A percentile compares a stretch with the other conserved stretches of the same genome.
Conservation (phyloP, 1,284 basidiomycete genomes). For the Rhodotorula mucilaginosa region DNA sequence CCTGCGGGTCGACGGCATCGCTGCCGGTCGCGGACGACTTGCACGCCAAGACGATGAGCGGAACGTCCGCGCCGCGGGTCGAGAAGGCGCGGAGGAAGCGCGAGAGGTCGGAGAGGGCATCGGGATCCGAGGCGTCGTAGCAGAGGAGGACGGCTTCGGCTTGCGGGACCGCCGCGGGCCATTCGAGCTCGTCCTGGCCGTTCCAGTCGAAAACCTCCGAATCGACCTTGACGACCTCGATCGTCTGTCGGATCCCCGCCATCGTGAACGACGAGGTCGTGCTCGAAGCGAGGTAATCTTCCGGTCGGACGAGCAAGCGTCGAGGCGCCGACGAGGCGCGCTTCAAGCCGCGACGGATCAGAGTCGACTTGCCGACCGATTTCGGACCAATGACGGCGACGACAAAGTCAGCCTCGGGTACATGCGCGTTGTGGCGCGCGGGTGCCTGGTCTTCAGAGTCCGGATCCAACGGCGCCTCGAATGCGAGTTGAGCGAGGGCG, state of each 20-base stretch:
- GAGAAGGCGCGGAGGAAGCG: conserved; percentile 45
- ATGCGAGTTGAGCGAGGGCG: too few species aligned
- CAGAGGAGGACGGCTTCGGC: conserved; percentile 46
- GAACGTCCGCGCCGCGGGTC: conserved; percentile 42
- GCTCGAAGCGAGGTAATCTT: conserved; percentile 41
- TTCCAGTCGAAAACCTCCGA: conserved; percentile 36
- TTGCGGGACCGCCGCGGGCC: conserved; percentile 42
- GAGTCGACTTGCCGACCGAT: conserved; percentile 46
- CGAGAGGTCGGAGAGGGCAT: conserved; percentile 35
- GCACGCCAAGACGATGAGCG: conserved; percentile 46
- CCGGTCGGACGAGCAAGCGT: conserved; percentile 28
- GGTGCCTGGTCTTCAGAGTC: too few species aligned
- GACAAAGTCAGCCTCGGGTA: conserved; percentile 28
- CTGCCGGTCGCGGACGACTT: conserved; percentile 24
- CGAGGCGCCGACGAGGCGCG: neutral
- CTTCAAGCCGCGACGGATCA: conserved; percentile 43
- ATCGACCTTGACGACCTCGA: conserved; percentile 46
- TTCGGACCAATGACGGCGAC: conserved; percentile 44
- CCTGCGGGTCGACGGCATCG: conserved; percentile 38
- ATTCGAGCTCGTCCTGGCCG: conserved; percentile 38
- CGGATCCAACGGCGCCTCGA: too few species aligned
- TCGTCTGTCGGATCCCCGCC: conserved; percentile 27
- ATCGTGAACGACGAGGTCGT: conserved; percentile 39
- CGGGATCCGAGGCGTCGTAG: conserved; percentile 44
- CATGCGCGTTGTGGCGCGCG: neutral